Base-by-base conservation (phyloP, 768 basidiomycete genomes). In the Steccherinum ochraceum region DNA sequence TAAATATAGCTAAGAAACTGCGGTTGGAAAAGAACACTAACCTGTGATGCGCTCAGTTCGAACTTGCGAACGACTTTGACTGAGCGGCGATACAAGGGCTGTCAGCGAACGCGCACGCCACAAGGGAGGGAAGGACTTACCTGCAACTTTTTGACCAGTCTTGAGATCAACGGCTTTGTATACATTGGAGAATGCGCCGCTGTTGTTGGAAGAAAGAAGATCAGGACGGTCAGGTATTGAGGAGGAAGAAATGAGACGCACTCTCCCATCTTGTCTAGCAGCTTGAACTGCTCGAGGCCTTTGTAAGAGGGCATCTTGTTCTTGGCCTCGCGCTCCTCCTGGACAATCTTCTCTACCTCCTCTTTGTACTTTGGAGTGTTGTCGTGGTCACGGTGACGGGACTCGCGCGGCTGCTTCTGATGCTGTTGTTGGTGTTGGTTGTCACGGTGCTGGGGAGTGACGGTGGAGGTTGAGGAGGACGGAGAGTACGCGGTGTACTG, bases 101-200 rank as follows among this genome's bases (percentile, higher is more conserved):
- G n/a, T n/a, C n/a, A n/a, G n/a, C n/a, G n/a, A n/a, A n/a, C n/a
- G n/a, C n/a, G n/a, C n/a, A n/a, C n/a, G n/a, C n/a, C n/a, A n/a
- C n/a, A n/a, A n/a, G n/a, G n/a, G 55, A 24, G 49, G n/a, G 41
- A 26, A 40, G 41, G 25, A 56, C 51, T 49, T 65, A 86, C 93
- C 86, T 57, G 94, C 94, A 41, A 93, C 86, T 66, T 83, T 86
- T 61, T 83, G 77, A 40, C 84, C 83, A 11, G 83, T 85, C 30
- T 75, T 71, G 45, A 80, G 74, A 64, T 97, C 89, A 49, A 86
- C 59, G 12, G 93, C 95, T 65, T 89, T 90, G 77, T 95, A 99
- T 7, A 99, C 95, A 64, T 96, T 92, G n/a, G 94, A 97, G 67
- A 99, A 99, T 40, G 95, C 95, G 53, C 95, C 95, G 61, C 84